These are phyloP conservation scores for Cichorium intybus DNA, from an alignment of 140 eudicot genomes.

Conservation along the genomic window DNA sequence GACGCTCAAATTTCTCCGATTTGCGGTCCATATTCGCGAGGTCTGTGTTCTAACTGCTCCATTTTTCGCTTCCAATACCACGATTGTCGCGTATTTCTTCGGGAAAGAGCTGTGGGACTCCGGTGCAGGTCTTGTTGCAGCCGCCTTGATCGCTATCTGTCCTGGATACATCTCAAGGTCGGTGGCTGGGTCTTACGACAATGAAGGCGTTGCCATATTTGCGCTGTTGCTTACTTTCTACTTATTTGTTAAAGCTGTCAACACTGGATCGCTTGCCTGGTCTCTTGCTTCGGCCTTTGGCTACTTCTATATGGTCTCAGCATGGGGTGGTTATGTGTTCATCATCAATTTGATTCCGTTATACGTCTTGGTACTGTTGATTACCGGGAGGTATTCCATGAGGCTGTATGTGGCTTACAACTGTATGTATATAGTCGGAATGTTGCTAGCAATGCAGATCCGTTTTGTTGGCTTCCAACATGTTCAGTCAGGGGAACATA, in stretches of 20 bases:
- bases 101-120: conserved; percentile 93
- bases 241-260: conserved; percentile 91
- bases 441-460: conserved; percentile 97
- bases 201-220: conserved; percentile 90
- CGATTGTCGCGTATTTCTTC: conserved; percentile 82
- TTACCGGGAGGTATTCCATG: conserved; percentile 89
- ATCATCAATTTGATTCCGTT: conserved; percentile 82
- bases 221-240: conserved; percentile 85
- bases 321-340: conserved; percentile 99
- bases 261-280: conserved; percentile 87
- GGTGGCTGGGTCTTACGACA: conserved; percentile 92
- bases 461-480: conserved; percentile 97
- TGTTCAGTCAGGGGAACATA: conserved; percentile 96
- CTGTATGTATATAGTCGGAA: conserved; percentile 87
- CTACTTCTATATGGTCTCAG: conserved; percentile 95
- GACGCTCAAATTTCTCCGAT: conserved; percentile 60
- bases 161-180: conserved; percentile 98
- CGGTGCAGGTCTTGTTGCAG: conserved; percentile 93
- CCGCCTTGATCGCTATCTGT: conserved; percentile 87
- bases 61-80: conserved; percentile 82
- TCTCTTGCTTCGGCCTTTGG: conserved; percentile 85
- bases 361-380: conserved; percentile 78
- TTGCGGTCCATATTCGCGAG: conserved; percentile 80
- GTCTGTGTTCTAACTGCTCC: conserved; percentile 91
- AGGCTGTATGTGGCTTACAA: conserved; percentile 89